These are phyloP conservation scores for Vanilla planifolia DNA, from an alignment of 106 monocot genomes.

Conservation along the genomic window DNA sequence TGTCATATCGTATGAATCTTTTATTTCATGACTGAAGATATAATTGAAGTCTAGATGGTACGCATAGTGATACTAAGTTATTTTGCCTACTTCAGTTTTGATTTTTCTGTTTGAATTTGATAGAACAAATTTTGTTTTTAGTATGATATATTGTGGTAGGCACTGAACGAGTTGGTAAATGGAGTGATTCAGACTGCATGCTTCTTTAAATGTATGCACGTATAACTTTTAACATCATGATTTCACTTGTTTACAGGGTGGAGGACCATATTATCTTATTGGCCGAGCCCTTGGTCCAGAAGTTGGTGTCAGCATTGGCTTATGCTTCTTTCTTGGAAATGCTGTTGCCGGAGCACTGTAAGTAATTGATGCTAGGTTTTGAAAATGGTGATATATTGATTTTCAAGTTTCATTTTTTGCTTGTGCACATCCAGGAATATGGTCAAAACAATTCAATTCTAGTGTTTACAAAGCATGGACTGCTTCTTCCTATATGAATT, in stretches of 20 bases:
- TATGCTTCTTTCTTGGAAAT: slow-evolving; percentile 98
- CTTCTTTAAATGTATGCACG: no score
- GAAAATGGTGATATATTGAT: neutral
- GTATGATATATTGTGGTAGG: no score
- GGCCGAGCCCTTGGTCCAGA: slow-evolving; percentile 98
- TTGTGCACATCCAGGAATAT: neutral
- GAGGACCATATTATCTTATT: slow-evolving; percentile 98
- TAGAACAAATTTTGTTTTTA: no score
- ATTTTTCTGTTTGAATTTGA: no score
- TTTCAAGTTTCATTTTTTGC: neutral
- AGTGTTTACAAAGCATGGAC: neutral
- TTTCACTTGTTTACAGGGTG: slow-evolving; percentile 47
- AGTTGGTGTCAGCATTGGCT: slow-evolving; percentile 98
- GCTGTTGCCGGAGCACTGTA: slow-evolving; percentile 98
- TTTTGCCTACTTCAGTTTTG: no score
- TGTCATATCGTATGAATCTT: no score
- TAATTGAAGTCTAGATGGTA: no score
- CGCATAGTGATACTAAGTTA: no score
- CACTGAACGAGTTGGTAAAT: no score
- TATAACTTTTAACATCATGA: no score
- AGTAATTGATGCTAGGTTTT: slow-evolving; percentile 16
- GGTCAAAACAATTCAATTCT: neutral
- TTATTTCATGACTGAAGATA: no score
- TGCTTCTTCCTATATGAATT: neutral
- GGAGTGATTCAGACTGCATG: no score